Conservation (phyloP, 352 stramenopile genomes). For the Phytophthora pinifolia region DNA sequence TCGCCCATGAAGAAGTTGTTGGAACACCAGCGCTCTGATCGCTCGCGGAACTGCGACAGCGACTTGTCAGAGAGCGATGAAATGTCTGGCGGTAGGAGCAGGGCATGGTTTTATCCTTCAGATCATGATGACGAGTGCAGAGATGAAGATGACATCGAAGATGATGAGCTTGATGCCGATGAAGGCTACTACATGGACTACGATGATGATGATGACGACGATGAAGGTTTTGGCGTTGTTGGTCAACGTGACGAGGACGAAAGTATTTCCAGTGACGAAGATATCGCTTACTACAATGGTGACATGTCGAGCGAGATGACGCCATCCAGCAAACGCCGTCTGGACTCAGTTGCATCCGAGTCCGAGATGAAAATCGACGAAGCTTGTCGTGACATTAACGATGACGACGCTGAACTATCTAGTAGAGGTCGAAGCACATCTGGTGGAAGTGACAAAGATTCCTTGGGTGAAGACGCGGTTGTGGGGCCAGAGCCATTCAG, state of each 20-base stretch:
- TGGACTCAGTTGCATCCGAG: conserved; percentile 39
- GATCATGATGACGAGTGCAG: conserved; percentile 46
- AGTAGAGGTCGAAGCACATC: conserved; percentile 2
- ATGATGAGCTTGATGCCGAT: conserved; percentile 57
- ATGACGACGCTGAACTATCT: not conserved
- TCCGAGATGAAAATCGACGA: conserved; percentile 33
- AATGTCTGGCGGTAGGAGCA: conserved; percentile 18
- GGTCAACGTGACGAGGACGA: conserved; percentile 25
- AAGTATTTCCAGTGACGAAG: conserved; percentile 41
- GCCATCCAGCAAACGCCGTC: conserved; percentile 27
- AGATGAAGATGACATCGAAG: conserved; percentile 49
- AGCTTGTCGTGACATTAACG: not conserved
- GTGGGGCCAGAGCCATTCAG: conserved; percentile 23
- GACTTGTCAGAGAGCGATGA: conserved; percentile 53
- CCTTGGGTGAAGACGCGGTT: conserved; percentile 5
- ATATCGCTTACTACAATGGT: conserved; percentile 15
- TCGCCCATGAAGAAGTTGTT: conserved; percentile 61
- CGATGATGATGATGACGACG: conserved; percentile 58
- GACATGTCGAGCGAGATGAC: conserved; percentile 11
- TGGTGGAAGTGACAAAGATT: conserved; percentile 15
- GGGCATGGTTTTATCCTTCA: conserved; percentile 46
- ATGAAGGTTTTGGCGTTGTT: conserved; percentile 25
- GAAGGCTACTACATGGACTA: conserved; percentile 59
- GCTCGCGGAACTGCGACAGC: conserved; percentile 40
- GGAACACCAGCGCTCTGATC: conserved; percentile 38